These are phyloP conservation scores for Geosmithia putterillii DNA, from an alignment of 2,329 filamentous ascomycete species.

Conservation along the genomic window DNA sequence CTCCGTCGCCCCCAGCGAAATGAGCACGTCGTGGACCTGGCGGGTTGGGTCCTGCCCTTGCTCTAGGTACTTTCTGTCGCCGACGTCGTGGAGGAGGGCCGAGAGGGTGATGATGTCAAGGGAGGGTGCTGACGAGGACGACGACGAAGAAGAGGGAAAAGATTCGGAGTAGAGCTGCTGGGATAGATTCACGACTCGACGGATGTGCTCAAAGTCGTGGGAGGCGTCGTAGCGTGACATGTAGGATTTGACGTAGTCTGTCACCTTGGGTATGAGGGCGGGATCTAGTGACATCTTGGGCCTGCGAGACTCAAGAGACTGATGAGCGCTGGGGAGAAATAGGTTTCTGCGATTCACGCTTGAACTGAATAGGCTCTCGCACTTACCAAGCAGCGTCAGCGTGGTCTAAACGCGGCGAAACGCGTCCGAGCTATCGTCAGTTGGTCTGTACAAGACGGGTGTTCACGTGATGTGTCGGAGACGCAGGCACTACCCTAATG, in stretches of 20 bases:
- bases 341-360: neutral
- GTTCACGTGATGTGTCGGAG: slow-evolving; percentile 1
- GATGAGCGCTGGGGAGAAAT: neutral
- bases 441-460: neutral
- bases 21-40: slow-evolving; percentile 41
- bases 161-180: slow-evolving; percentile 43
- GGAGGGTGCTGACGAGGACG: slow-evolving; percentile 13
- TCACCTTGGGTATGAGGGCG: slow-evolving; percentile 41
- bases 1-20: slow-evolving; percentile 39
- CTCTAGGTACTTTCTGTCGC: slow-evolving; percentile 68
- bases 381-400: neutral
- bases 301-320: neutral
- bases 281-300: slow-evolving; percentile 21
- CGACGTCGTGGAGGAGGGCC: slow-evolving; percentile 77
- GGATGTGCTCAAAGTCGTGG: slow-evolving; percentile 78
- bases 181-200: slow-evolving; percentile 65
- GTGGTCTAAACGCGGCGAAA: neutral
- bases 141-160: slow-evolving; percentile 9
- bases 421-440: too few relatives aligned
- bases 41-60: slow-evolving; percentile 43
- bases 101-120: slow-evolving; percentile 50
- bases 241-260: slow-evolving; percentile 53
- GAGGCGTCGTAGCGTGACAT: slow-evolving; percentile 74
- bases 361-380: neutral
- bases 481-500: too few relatives aligned